Conservation (phyloP, 1,284 basidiomycete genomes). For the Chondrostereum purpureum region DNA sequence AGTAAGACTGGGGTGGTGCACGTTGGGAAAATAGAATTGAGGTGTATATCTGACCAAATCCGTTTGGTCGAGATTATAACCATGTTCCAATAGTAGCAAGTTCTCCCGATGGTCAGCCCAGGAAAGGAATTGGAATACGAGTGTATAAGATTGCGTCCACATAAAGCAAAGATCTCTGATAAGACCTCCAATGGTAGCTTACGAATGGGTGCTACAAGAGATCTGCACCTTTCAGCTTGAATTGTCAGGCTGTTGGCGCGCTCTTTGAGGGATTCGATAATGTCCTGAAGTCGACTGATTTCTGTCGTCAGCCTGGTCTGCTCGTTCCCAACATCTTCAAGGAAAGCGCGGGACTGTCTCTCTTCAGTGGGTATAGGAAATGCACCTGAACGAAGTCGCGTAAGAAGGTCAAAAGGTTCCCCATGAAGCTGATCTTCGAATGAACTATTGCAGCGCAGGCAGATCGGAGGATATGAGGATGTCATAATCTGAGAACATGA, state of each 20-base stretch:
- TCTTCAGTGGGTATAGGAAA: too few relatives aligned
- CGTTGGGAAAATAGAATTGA: too few relatives aligned
- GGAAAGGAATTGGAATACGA: too few relatives aligned
- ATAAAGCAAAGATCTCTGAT: not conserved
- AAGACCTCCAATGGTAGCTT: not conserved
- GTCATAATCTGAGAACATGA: too few relatives aligned
- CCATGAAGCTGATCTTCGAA: too few relatives aligned
- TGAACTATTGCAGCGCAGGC: too few relatives aligned
- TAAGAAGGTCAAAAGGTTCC: too few relatives aligned
- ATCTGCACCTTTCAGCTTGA: not conserved
- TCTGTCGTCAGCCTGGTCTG: not conserved
- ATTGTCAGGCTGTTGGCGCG: not conserved
- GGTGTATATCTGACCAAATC: not conserved
- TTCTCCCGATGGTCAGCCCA: not conserved
- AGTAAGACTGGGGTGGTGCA: too few relatives aligned
- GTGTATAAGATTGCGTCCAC: too few relatives aligned
- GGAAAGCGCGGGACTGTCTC: too few relatives aligned
- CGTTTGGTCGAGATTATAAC: not conserved
- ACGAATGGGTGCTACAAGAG: not conserved
- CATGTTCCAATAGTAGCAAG: not conserved
- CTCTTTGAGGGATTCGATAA: not conserved
- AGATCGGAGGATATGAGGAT: too few relatives aligned
- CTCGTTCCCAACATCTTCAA: not conserved
- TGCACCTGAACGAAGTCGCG: too few relatives aligned
- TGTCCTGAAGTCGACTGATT: not conserved